phyloP scores from a whole-genome alignment of 202 grass and related monocot species.

The Schoenoplectus tabernaemontani region DNA sequence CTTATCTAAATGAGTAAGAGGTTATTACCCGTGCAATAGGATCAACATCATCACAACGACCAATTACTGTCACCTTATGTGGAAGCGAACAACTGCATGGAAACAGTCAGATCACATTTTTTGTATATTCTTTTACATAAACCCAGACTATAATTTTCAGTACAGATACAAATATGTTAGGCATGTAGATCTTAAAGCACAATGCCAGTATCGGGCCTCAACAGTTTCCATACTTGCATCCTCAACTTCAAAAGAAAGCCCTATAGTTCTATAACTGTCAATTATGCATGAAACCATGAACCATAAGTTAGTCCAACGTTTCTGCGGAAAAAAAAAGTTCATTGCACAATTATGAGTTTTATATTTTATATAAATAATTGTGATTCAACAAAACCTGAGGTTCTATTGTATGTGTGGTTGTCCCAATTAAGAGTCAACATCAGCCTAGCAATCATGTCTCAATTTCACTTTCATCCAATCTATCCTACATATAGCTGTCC shows the following conservation, averaged over 20 bases:
- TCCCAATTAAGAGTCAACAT: too few relatives aligned
- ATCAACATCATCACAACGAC: conserved; percentile 75
- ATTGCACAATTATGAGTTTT: conserved; percentile 1
- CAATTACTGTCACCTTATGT: conserved; percentile 78
- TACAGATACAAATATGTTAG: neutral
- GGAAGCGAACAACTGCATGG: conserved; percentile 79
- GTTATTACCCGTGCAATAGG: conserved; percentile 71
- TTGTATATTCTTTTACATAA: neutral
- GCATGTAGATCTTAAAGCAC: neutral
- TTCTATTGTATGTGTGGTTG: too few relatives aligned
- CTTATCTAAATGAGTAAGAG: conserved; percentile 11
- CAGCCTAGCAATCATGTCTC: neutral
- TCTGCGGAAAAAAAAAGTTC: neutral
- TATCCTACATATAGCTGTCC: neutral
- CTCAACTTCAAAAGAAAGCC: neutral
- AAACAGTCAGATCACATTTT: conserved; percentile 1
- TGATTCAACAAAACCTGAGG: too few relatives aligned
- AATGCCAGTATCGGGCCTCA: neutral
- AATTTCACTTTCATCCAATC: neutral
- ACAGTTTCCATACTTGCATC: neutral
- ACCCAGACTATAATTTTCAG: neutral
- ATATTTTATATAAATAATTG: too few relatives aligned
- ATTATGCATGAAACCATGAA: neutral
- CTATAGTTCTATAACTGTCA: neutral
- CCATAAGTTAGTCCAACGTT: neutral